Evolutionary conservation across 495 filamentous ascomycete genomes (phyloP).

Genomic region (Hypoxylon cercidicola): DNA sequence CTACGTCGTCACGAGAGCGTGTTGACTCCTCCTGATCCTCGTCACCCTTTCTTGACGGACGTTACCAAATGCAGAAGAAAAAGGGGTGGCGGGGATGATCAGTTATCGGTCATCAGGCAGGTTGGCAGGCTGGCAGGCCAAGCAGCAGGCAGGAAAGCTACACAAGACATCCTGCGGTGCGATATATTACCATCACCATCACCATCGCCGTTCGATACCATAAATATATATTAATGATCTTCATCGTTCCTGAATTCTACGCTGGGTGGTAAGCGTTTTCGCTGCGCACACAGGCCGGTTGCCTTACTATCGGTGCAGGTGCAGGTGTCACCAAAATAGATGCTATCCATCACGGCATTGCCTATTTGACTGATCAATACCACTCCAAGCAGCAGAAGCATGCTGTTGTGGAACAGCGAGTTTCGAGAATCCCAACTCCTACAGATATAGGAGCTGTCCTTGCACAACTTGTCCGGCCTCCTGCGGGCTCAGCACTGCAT

Average conservation of each 20-base stretch:
- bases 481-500: conserved; percentile 26
- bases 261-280: conserved; percentile 21
- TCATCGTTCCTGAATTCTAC: conserved; percentile 33
- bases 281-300: conserved; percentile 13
- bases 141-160: conserved; percentile 16
- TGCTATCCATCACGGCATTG: conserved; percentile 21
- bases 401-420: conserved; percentile 29
- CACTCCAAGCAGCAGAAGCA: conserved; percentile 30
- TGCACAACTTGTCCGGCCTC: conserved; percentile 17
- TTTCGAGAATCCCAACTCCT: conserved; percentile 33
- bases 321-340: conserved; percentile 15
- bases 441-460: conserved; percentile 16
- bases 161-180: conserved; percentile 25
- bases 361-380: conserved; percentile 30
- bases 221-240: conserved; percentile 36
- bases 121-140: neutral
- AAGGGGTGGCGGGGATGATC: conserved; percentile 43
- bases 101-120: conserved; percentile 24
- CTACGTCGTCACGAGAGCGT: conserved; percentile 34
- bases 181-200: conserved; percentile 22
- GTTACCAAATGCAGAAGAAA: conserved; percentile 26
- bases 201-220: conserved; percentile 7
- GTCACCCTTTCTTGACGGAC: conserved; percentile 22
- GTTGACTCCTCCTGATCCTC: conserved; percentile 37
- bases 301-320: conserved; percentile 5